Evolutionary conservation across 805 yeast genomes (phyloP), one percentile per base, ranked within the genome.

Genomic region (Tetrapisispora pingtungensis): DNA sequence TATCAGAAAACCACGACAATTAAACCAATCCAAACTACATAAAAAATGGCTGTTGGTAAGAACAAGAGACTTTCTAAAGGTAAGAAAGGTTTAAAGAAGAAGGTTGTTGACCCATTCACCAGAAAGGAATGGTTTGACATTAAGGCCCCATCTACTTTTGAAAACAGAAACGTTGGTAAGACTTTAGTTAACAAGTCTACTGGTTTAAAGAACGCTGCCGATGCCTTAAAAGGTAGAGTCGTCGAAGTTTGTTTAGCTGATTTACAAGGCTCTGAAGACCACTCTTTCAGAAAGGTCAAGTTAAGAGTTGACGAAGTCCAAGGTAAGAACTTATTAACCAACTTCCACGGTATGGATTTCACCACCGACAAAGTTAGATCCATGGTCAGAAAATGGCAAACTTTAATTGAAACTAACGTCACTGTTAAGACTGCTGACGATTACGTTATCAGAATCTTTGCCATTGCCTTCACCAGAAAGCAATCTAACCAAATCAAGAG

Each of bases 291-390:
- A 81, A 88, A 90, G 78, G 77, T 90, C 69, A 86, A 84, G 75
- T 85, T 90, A 75, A 88, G 97, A 78, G 95, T 90, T 64, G 97
- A 89, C 67, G 97, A 90, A 77, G 96, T 89, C 62, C 96, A 90
- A 78, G 97, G 97, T 77, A 86, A 87, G 78, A 88, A 89, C 83
- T 80, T 89, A 68, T 80, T 89, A 71, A 89, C 97, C 79, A 90
- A 90, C 94, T 90, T 89, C 94, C 97, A 89, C 80, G 97, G 97
- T 67, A 74, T 90, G 74, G 95, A 88, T 78, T 89, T 90, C 83
- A 89, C 97, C 67, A 78, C 95, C 58, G 97, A 89, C 78, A 90
- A 90, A 80, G 78, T 90, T 70, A 86, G 95, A 78, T 89, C 97
- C 48, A 80, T 90, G 72, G 97, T 89, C 56, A 87, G 97, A 82